Evolutionary conservation across 139 green algal genomes (phyloP).

Genomic region (Chlorella vulgaris): DNA sequence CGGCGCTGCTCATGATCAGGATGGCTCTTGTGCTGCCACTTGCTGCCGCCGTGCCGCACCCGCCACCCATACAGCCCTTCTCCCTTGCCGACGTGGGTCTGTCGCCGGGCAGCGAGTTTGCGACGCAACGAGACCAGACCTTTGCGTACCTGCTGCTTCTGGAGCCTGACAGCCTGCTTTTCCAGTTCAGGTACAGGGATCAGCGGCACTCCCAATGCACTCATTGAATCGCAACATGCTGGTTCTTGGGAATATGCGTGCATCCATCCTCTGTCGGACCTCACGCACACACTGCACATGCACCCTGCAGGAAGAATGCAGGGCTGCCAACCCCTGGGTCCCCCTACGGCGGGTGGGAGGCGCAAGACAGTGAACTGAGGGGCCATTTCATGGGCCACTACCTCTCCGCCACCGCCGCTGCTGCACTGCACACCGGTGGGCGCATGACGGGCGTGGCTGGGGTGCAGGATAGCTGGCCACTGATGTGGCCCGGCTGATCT

Average conservation of each 20-base stretch:
- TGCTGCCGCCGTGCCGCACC: too few relatives aligned
- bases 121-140: slow-evolving; percentile 37
- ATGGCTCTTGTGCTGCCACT: too few relatives aligned
- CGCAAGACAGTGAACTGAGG: slow-evolving; percentile 51
- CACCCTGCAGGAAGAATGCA: slow-evolving; percentile 38
- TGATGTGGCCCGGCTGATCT: too few relatives aligned
- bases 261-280: neutral
- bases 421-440: slow-evolving; percentile 47
- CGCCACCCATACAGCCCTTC: too few relatives aligned
- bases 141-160: slow-evolving; percentile 59
- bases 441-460: neutral
- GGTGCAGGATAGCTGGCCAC: neutral
- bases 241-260: neutral
- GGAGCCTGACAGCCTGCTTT: slow-evolving; percentile 54
- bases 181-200: slow-evolving; percentile 39
- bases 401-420: slow-evolving; percentile 54
- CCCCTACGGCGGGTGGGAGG: slow-evolving; percentile 61
- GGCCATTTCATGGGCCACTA: slow-evolving; percentile 78
- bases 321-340: slow-evolving; percentile 37
- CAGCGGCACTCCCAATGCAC: neutral
- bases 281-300: neutral
- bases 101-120: slow-evolving; percentile 7
- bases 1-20: too few relatives aligned
- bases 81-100: too few relatives aligned
- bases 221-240: neutral